Percentiles rank a stretch among this genome's conserved stretches.
Evolutionary conservation across 345 rosid genomes (phyloP).

Genomic region (Populus simonii): DNA sequence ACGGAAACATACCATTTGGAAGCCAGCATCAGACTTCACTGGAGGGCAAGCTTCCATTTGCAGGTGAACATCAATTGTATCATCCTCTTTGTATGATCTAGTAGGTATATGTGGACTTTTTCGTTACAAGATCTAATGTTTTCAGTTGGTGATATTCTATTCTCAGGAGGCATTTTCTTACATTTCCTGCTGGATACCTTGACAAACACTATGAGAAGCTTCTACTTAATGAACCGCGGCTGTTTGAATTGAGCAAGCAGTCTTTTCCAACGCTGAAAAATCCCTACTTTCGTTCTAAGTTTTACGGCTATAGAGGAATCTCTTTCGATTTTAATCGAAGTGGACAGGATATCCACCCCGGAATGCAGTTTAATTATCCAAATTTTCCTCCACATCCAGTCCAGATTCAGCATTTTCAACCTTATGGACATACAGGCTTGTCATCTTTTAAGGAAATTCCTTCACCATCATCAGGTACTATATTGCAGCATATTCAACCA

Average conservation of each 20-base stretch:
- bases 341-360: neutral
- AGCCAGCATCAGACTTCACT: constrained; percentile 39
- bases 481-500: neutral
- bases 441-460: neutral
- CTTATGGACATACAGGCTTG: neutral
- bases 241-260: constrained; percentile 27
- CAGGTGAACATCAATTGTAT: constrained; percentile 26
- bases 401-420: constrained; percentile 3
- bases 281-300: constrained; percentile 20
- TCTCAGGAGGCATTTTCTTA: constrained; percentile 52
- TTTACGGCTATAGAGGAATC: neutral
- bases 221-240: constrained; percentile 26
- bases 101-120: neutral
- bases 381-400: neutral
- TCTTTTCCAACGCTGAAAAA: constrained; percentile 30
- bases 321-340: neutral
- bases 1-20: constrained; percentile 49
- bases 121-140: neutral
- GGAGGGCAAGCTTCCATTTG: constrained; percentile 35
- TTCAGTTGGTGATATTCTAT: neutral
- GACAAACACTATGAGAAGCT: constrained; percentile 50
- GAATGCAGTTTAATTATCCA: neutral
- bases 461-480: constrained; percentile 31
- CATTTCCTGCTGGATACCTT: constrained; percentile 41
- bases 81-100: neutral